Evolutionary conservation across 768 basidiomycete genomes (phyloP), one percentile per base, ranked within the genome.

Genomic region (Kwoniella heveanensis): DNA sequence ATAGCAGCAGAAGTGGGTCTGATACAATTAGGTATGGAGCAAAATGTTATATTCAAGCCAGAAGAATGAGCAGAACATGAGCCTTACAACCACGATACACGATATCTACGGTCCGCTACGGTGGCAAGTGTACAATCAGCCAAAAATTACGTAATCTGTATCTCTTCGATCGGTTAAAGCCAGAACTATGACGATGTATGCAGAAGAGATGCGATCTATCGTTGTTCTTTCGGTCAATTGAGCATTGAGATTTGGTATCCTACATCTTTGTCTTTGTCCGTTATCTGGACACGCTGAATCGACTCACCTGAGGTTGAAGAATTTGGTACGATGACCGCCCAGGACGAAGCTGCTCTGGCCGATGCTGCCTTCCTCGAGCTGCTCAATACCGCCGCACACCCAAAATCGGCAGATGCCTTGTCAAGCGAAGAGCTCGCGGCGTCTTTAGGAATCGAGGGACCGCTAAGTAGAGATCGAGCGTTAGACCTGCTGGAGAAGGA

Each of bases 401-500:
- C 70, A 13, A 39, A 25, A 7, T 48, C 54, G 12, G 37, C 51
- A 17, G 22, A 49, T 36, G 27, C 70, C 21, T 53, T 71, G 24
- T 44, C 67, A 26, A 62, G 64, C 19, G 67, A 68, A 13, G 65
- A 74, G 1, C 65, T 77, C 29, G 69, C 66, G 9, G n/a, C 57
- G 19, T 46, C 67, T 21, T 62, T 78, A 30, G 74, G 72, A 22
- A 58, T 78, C 26, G 67, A 48, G 36, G 68, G 52, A 0, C 54
- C 67, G 2, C 66, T 68, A 22, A 68, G 57, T 29, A 64, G 62
- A 29, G 60, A 67, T 30, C 44, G 59, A 36, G 72, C 72, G 0
- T 37, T 73, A 9, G 52, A 62, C 55, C 85, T 88, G 63, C 87
- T 97, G 58, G 91, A 95, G 76, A 83, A 86, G 64, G 86, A 86